These are phyloP conservation scores for Selaginella moellendorffii DNA, from an alignment of 75 land plant species.

Conservation along the genomic window DNA sequence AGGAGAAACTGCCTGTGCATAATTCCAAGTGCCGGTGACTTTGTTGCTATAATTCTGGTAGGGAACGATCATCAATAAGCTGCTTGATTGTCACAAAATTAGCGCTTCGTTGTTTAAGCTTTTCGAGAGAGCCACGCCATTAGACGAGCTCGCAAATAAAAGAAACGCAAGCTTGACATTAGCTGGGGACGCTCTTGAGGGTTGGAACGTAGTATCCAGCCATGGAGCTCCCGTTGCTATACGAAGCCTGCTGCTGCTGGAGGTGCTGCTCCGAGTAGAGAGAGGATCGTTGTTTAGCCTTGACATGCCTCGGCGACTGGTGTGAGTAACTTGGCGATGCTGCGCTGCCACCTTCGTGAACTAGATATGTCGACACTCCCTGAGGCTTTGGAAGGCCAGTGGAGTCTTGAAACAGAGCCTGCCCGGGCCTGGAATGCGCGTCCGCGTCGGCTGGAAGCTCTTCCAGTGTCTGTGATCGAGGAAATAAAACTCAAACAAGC, in stretches of 20 bases:
- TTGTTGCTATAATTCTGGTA: no score
- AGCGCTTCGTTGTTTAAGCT: no score
- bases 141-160: no score
- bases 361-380: background rate
- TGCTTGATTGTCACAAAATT: no score
- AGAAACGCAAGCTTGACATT: no score
- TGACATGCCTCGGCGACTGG: background rate
- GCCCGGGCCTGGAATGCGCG: constrained; percentile 13
- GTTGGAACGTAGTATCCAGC: no score
- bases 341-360: background rate
- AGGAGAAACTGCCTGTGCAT: no score
- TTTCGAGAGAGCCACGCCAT: no score
- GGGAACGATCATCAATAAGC: no score
- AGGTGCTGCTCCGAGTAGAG: background rate
- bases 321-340: background rate
- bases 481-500: constrained; percentile 5
- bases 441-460: constrained; percentile 22
- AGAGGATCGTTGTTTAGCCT: background rate
- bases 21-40: no score
- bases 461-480: constrained; percentile 25
- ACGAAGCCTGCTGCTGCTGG: background rate
- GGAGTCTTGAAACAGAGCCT: constrained; percentile 6
- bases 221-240: background rate
- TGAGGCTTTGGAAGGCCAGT: constrained; percentile 12
- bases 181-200: no score